Evolutionary conservation across 352 stramenopile genomes (phyloP).

Genomic region (Globisporangium barbulae): DNA sequence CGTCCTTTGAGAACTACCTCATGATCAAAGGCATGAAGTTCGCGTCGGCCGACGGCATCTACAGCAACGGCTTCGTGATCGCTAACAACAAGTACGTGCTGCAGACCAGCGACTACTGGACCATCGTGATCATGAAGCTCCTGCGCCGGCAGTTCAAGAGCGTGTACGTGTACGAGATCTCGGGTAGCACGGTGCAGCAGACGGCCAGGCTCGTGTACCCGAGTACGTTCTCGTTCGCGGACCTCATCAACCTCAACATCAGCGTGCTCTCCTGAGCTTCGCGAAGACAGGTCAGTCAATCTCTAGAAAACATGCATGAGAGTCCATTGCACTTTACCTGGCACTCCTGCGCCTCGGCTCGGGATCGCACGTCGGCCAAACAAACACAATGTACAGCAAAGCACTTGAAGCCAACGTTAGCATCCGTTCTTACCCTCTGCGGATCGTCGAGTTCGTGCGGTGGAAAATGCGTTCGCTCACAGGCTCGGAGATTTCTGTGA

Average conservation of each 20-base stretch:
- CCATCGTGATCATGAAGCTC: constrained; percentile 27
- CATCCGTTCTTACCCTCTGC: constrained; percentile 5
- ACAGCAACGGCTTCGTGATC: constrained; percentile 31
- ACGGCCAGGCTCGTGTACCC: constrained; percentile 11
- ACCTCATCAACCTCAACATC: constrained; percentile 8
- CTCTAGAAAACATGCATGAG: neutral
- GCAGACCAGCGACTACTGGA: constrained; percentile 17
- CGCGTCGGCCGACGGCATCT: constrained; percentile 7
- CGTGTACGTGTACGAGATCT: constrained; percentile 26
- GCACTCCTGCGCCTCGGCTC: too few relatives aligned
- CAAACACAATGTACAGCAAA: too few relatives aligned
- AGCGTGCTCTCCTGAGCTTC: constrained; percentile 19
- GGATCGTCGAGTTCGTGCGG: constrained; percentile 37
- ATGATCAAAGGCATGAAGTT: neutral
- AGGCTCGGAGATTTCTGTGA: constrained; percentile 34
- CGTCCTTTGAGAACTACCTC: too few relatives aligned
- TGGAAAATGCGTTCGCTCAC: constrained; percentile 38
- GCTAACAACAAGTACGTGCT: constrained; percentile 25
- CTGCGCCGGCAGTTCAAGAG: constrained; percentile 12
- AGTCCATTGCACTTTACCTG: neutral
- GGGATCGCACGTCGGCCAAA: too few relatives aligned
- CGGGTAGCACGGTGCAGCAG: constrained; percentile 15
- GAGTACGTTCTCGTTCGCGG: constrained; percentile 6
- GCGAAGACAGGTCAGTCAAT: neutral
- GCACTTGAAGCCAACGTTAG: neutral